Evolutionary conservation across 257 asterid species (phyloP).

Genomic region (Ajuga chamaepitys): DNA sequence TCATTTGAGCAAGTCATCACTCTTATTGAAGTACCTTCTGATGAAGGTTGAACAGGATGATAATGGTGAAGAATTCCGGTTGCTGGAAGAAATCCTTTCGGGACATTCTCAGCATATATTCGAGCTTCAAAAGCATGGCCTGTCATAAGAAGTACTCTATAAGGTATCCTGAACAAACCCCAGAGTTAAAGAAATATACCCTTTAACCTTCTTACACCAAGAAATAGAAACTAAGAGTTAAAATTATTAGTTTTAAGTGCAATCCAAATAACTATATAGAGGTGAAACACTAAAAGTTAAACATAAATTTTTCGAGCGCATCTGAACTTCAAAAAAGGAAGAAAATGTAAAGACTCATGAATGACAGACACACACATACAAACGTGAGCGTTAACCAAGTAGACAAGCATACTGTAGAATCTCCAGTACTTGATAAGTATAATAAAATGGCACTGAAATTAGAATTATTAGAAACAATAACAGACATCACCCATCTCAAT

Average conservation of each 20-base stretch:
- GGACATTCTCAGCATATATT: slow-evolving; percentile 96
- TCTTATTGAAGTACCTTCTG: slow-evolving; percentile 49
- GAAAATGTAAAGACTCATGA: neutral
- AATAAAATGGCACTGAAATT: neutral
- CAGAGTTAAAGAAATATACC: neutral
- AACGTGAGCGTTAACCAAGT: neutral
- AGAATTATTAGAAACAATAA: neutral
- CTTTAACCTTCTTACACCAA: neutral
- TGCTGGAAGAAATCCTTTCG: slow-evolving; percentile 96
- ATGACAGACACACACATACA: neutral
- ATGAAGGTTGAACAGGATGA: slow-evolving; percentile 69
- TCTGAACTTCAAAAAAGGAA: neutral
- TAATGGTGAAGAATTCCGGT: slow-evolving; percentile 94
- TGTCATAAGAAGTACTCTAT: slow-evolving; percentile 23
- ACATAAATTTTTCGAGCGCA: neutral
- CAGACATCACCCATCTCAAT: neutral
- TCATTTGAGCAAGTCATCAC: slow-evolving; percentile 2
- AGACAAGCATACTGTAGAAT: neutral
- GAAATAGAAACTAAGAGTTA: neutral
- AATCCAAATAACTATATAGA: neutral
- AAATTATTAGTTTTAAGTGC: neutral
- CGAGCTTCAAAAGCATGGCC: slow-evolving; percentile 99
- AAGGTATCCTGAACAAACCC: slow-evolving; percentile 7
- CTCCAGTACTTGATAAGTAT: neutral
- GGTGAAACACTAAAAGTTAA: neutral